Evolutionary conservation across 495 filamentous ascomycete genomes (phyloP).

Genomic region (Aspergillus heteromorphus): DNA sequence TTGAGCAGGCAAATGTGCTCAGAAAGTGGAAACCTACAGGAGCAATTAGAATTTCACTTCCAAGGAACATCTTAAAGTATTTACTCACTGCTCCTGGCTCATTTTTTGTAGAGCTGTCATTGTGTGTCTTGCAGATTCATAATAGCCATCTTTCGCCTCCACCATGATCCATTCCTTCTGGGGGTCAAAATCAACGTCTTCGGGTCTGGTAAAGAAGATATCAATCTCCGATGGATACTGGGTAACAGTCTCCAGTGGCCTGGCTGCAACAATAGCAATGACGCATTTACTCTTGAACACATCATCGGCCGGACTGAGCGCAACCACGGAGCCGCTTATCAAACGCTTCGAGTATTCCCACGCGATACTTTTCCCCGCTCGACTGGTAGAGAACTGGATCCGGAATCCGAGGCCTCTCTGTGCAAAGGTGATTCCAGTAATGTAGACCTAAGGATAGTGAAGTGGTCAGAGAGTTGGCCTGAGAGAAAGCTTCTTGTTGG

Average conservation of each 20-base stretch:
- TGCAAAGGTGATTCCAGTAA: slow-evolving; percentile 58
- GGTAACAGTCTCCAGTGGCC: slow-evolving; percentile 56
- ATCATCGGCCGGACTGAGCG: slow-evolving; percentile 59
- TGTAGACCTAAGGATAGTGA: slow-evolving; percentile 49
- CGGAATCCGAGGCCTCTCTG: slow-evolving; percentile 58
- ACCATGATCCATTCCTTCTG: slow-evolving; percentile 72
- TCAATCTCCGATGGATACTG: slow-evolving; percentile 69
- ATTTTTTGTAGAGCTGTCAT: slow-evolving; percentile 71
- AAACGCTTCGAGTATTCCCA: slow-evolving; percentile 77
- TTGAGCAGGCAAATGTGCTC: slow-evolving; percentile 55
- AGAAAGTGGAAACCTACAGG: slow-evolving; percentile 53
- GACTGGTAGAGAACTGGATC: slow-evolving; percentile 63
- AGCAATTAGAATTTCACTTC: slow-evolving; percentile 6
- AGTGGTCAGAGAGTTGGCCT: background rate
- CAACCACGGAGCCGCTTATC: slow-evolving; percentile 63
- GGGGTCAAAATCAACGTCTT: slow-evolving; percentile 64
- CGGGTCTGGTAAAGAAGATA: slow-evolving; percentile 59
- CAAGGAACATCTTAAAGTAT: slow-evolving; percentile 8
- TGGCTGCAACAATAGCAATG: slow-evolving; percentile 67
- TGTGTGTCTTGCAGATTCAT: slow-evolving; percentile 66
- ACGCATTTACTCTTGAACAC: slow-evolving; percentile 61
- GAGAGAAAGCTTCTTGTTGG: background rate
- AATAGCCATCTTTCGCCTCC: slow-evolving; percentile 65
- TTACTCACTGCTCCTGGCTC: slow-evolving; percentile 51
- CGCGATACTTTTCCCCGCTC: slow-evolving; percentile 61